Evolutionary conservation across 1,284 basidiomycete species (phyloP), one percentile per base, ranked within the genome.

Genomic region (Pseudozyma tsukubaensis): DNA sequence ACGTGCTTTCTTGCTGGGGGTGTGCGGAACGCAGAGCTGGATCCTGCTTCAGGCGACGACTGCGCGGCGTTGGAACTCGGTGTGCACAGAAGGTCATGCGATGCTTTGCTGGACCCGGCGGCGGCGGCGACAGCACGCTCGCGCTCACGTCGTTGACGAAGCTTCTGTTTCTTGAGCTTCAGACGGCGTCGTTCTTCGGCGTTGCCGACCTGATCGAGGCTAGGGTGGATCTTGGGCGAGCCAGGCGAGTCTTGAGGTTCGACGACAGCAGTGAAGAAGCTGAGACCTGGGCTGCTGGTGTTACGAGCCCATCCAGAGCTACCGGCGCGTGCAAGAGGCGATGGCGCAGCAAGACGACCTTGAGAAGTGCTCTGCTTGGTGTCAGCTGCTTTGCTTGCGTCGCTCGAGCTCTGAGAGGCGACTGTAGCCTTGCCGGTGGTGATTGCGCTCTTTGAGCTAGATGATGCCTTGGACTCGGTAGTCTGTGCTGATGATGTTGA

Each of bases 241-340:
- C 53, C 63, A 18, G 67, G 59, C 8, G 67, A 75, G 50, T 53
- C 39, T 44, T 62, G 42, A 4, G 70, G 71, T 34, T 62, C 55
- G 34, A 78, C 61, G 49, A 76, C 66, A 16, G 73, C 73, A 13
- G 78, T 74, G 61, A 80, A 80, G 59, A 80, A 80, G 50, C 64
- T 70, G 9, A 78, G 57, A 18, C 59, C 72, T 4, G 76, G 76
- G 37, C 76, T 79, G 55, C 71, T 72, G 18, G 63, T 59, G 62
- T 69, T 59, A 45, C 67, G 62, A 42, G 72, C 34, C 72, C 72
- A 75, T 11, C 51, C 16, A 1, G 67, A n/a, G 12, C 45, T 59
- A 32, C 53, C 45, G 2, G 71, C 42, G 14, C 65, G 70, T 11
- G 55, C 58, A 19, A 69, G 49, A 7, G 62, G 55, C 24, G 59